phyloP scores from a whole-genome alignment of 805 yeast genomes.

The Ogataea paradorogensis region DNA sequence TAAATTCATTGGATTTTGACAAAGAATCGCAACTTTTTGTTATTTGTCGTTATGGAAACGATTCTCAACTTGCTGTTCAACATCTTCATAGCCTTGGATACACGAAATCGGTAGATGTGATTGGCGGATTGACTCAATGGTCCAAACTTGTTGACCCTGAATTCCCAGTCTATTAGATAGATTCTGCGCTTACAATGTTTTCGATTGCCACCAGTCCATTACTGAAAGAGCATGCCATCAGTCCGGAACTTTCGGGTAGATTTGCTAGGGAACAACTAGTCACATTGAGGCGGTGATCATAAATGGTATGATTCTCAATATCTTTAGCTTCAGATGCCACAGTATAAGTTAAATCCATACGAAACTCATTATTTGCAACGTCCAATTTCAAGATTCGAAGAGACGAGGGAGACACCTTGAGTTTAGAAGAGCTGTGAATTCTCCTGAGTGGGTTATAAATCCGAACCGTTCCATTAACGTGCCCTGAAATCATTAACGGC shows the following conservation, averaged over 20 bases:
- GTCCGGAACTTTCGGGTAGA: conserved; percentile 16
- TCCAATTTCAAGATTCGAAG: conserved; percentile 25
- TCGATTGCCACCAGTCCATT: conserved; percentile 32
- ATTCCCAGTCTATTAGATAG: conserved; percentile 58
- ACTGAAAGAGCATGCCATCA: conserved; percentile 26
- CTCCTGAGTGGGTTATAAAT: conserved; percentile 17
- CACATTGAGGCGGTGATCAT: conserved; percentile 18
- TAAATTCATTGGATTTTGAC: conserved; percentile 21
- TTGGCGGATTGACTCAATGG: conserved; percentile 78
- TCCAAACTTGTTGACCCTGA: conserved; percentile 53
- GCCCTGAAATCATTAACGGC: conserved; percentile 17
- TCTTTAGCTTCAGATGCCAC: conserved; percentile 12
- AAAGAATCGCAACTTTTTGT: conserved; percentile 42
- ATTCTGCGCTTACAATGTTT: conserved; percentile 17
- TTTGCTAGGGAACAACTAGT: conserved; percentile 22
- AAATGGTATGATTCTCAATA: conserved; percentile 10
- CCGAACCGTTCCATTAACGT: conserved; percentile 19
- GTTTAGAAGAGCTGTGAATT: conserved; percentile 14
- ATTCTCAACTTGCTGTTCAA: conserved; percentile 75
- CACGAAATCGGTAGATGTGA: conserved; percentile 56
- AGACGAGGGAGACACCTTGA: conserved; percentile 13
- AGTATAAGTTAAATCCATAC: conserved; percentile 23
- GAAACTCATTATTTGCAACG: conserved; percentile 16
- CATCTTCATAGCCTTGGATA: conserved; percentile 51
- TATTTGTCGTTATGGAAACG: conserved; percentile 87